A percentile compares a stretch with the other conserved stretches of the same genome.
Conservation (phyloP, 495 filamentous ascomycete genomes). For the Friedmanniomyces endolithicus region DNA sequence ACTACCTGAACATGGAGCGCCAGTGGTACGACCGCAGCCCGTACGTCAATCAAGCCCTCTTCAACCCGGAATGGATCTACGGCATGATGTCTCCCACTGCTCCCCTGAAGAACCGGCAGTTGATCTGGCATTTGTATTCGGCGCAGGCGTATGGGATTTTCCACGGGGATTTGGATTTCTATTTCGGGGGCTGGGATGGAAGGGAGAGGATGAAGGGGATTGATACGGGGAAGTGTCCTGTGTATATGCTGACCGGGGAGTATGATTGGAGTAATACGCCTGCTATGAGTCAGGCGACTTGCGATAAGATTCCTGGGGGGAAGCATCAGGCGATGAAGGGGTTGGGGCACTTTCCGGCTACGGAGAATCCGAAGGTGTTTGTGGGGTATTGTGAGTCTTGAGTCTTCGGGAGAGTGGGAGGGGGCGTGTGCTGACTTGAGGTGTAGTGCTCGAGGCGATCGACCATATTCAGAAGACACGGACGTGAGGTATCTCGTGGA, state of each 20-base stretch:
- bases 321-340: slow-evolving; percentile 30
- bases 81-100: slow-evolving; percentile 33
- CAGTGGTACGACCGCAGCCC: slow-evolving; percentile 23
- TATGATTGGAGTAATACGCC: slow-evolving; percentile 35
- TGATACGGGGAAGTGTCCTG: slow-evolving; percentile 32
- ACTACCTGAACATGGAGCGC: slow-evolving; percentile 22
- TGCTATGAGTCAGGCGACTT: slow-evolving; percentile 30
- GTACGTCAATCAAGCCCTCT: slow-evolving; percentile 24
- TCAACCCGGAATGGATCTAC: slow-evolving; percentile 36
- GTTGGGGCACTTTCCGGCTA: slow-evolving; percentile 32
- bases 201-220: slow-evolving; percentile 28
- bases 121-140: slow-evolving; percentile 34
- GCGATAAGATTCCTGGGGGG: slow-evolving; percentile 32
- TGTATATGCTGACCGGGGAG: slow-evolving; percentile 36
- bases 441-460: slow-evolving; percentile 18
- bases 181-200: slow-evolving; percentile 35
- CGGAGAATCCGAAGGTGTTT: slow-evolving; percentile 29
- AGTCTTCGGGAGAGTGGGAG: not conserved
- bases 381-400: slow-evolving; percentile 13
- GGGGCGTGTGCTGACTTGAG: not conserved
- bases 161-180: slow-evolving; percentile 35
- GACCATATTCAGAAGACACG: slow-evolving; percentile 21
- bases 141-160: slow-evolving; percentile 35
- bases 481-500: not conserved
- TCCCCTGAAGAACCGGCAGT: slow-evolving; percentile 28